These are phyloP conservation scores for Saururus chinensis DNA, from an alignment of 164 flowering plant species.

Conservation along the genomic window DNA sequence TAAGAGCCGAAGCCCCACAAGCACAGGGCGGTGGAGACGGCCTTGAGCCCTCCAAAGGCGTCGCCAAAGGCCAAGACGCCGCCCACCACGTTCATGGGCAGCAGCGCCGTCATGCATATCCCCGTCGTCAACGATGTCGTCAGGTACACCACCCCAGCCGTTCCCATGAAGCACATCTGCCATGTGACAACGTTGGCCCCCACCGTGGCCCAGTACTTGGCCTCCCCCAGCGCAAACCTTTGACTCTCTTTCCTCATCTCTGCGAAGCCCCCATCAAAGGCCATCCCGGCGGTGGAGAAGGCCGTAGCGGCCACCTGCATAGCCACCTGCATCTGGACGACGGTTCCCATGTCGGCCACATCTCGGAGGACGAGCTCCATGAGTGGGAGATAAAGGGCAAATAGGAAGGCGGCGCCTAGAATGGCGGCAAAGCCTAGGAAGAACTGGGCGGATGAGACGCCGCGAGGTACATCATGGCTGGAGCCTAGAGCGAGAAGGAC, in stretches of 20 bases:
- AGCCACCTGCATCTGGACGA: constrained; percentile 69
- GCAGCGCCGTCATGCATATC: constrained; percentile 71
- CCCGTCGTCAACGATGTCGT: constrained; percentile 67
- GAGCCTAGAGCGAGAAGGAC: constrained; percentile 42
- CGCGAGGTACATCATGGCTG: constrained; percentile 32
- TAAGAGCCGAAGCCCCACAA: constrained; percentile 75
- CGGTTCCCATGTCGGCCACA: constrained; percentile 24
- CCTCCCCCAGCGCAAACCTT: constrained; percentile 33
- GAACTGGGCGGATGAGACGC: constrained; percentile 28
- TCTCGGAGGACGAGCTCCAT: constrained; percentile 22
- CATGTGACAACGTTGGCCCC: constrained; percentile 34
- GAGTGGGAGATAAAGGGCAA: constrained; percentile 55
- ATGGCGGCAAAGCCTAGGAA: constrained; percentile 50
- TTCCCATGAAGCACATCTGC: constrained; percentile 77
- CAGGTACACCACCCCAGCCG: constrained; percentile 72
- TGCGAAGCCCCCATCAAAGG: constrained; percentile 28
- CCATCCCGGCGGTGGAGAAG: constrained; percentile 61
- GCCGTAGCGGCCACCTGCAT: constrained; percentile 50
- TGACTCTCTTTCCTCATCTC: constrained; percentile 41
- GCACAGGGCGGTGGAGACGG: constrained; percentile 51
- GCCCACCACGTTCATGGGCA: constrained; percentile 52
- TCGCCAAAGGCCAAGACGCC: constrained; percentile 60
- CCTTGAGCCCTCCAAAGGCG: constrained; percentile 45
- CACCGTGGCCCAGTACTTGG: constrained; percentile 37
- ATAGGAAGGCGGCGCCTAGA: constrained; percentile 52